Evolutionary conservation across 73 alveolate species (phyloP).

Genomic region (Diophrys sp.): DNA sequence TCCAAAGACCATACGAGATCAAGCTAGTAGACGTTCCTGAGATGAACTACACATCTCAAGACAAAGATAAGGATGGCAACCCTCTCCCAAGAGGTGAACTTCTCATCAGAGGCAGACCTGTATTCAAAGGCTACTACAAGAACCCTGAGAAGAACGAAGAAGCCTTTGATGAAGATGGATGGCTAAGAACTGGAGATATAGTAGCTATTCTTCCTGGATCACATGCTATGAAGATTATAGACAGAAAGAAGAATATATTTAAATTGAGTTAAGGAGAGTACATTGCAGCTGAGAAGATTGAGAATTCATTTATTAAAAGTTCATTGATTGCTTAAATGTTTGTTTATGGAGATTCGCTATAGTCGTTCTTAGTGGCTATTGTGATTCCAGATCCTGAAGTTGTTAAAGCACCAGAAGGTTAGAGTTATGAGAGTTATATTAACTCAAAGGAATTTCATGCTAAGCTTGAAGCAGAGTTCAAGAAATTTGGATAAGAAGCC

Average conservation of each 20-base stretch:
- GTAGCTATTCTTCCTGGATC: conserved; percentile 39
- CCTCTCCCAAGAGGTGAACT: conserved; percentile 69
- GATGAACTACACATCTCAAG: conserved; percentile 63
- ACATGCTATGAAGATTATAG: conserved; percentile 91
- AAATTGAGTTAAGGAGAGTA: conserved; percentile 93
- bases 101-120: conserved; percentile 44
- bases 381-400: conserved; percentile 79
- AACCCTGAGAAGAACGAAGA: conserved; percentile 65
- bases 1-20: conserved; percentile 45
- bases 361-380: conserved; percentile 79
- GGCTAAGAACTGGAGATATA: conserved; percentile 93
- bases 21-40: conserved; percentile 79
- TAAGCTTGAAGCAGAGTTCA: neutral
- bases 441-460: neutral
- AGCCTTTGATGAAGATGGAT: conserved; percentile 87
- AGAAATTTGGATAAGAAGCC: neutral
- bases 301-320: conserved; percentile 69
- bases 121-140: conserved; percentile 79
- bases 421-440: neutral
- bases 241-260: conserved; percentile 81
- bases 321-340: conserved; percentile 82
- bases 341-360: conserved; percentile 91
- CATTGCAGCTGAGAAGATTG: conserved; percentile 96
- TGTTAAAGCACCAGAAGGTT: neutral
- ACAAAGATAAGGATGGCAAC: conserved; percentile 66